Base-by-base conservation (phyloP, 2,329 filamentous ascomycete species). In the Fusarium sublunatum region DNA sequence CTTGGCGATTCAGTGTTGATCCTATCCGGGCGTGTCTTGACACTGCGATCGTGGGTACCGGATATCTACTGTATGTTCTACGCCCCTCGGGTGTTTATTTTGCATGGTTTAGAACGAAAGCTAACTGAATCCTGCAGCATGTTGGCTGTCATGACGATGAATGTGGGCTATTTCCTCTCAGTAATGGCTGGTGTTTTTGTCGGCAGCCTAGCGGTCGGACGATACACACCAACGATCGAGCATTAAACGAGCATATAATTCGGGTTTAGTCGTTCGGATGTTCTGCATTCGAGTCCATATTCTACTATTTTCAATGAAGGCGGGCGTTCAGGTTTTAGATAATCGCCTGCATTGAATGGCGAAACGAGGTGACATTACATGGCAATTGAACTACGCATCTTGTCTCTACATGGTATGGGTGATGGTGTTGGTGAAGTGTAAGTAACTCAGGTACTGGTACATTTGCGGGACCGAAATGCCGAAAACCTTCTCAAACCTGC, bases 131-230 rank as follows among this genome's bases (percentile, higher is more conserved):
- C n/a, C 10, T n/a, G 6, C 48, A 97, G 93, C 58, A 97, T 97
- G 93, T 79, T 97, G 78, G 91, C 91, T 12, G 90, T 96, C 73
- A 97, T 95, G 92, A 93, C 91, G 2, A 87, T 92, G 80, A 95
- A 95, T 69, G 85, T 94, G 13, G 92, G 91, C 11, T 95, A 95
- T 74, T 94, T 94, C 74, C 77, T 92, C 51, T 93, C 91, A 0
- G 84, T 93, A n/a, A 82, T 95, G 7, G 88, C 82, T 1, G 91
- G 91, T 32, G 85, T 90, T 2, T 97, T 98, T 72, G 73, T 96
- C n/a, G 94, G 94, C 24, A 95, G 95, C 74, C 78, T 98, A 39
- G 84, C 86, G 0, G 84, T 95, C 59, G 92, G 93, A 28, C 86
- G 93, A 64, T 95, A 88, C 69, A 80, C 80, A 26, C 72, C 79